Evolutionary conservation across 106 monocot genomes (phyloP), one percentile per base, ranked within the genome.

Genomic region (Agapanthus africanus): DNA sequence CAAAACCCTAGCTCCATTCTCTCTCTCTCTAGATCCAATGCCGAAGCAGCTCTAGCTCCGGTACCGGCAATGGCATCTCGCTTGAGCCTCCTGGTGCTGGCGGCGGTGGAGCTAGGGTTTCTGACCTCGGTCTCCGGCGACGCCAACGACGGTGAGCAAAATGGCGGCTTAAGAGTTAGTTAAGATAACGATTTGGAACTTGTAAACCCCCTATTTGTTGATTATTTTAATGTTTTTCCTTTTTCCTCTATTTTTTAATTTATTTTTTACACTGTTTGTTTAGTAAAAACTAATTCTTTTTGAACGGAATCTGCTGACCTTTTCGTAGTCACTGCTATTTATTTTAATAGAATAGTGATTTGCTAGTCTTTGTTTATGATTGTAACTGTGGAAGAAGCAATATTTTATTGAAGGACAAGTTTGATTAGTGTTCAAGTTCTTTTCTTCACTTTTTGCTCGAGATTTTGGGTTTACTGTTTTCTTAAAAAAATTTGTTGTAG

Each of bases 111-210:
- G n/a, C n/a, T n/a, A n/a, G n/a, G n/a, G n/a, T n/a, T n/a, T n/a
- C n/a, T n/a, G n/a, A 18, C 37, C 52, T 38, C 15, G 3, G 71
- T n/a, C 40, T 10, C 57, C 27, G 47, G 54, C 0, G 44, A 54
- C 33, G 7, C 65, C n/a, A 65, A 54, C 54, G 79, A 79, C 46
- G 74, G 79, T 79, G 25, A 76, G 74, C n/a, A n/a, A n/a, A 34
- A 63, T 68, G 51, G 38, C 31, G 32, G 32, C 27, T 19, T 26
- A 21, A 28, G 38, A 38, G 21, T 14, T 5, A 50, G 68, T 68
- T 50, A 34, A 49, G 14, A 34, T 35, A 13, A 15, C 30, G 15
- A 8, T 0, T 66, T 30, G 64, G 1, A 1, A 31, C 9, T 27
- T 57, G 18, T 28, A 31, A 57, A 6, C 57, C 30, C 0, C 28